These are phyloP conservation scores for Hypomontagnella submonticulosa DNA, from an alignment of 495 filamentous ascomycete species.

Conservation along the genomic window DNA sequence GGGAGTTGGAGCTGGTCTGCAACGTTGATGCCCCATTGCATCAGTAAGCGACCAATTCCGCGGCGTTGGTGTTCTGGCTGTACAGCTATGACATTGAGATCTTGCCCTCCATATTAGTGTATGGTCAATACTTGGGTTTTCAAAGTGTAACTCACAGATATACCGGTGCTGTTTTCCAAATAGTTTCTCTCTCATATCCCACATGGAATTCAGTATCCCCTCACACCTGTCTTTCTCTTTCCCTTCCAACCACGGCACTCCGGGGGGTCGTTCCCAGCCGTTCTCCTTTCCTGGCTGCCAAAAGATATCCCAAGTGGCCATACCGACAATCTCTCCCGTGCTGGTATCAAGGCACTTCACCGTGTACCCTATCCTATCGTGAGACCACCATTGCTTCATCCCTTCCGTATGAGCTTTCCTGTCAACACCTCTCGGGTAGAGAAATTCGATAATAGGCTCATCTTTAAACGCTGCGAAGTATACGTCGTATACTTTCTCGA, in stretches of 20 bases:
- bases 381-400: slow-evolving; percentile 49
- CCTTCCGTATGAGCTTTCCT: slow-evolving; percentile 50
- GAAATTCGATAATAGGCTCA: slow-evolving; percentile 46
- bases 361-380: slow-evolving; percentile 48
- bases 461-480: slow-evolving; percentile 55
- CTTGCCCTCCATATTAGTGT: slow-evolving; percentile 34
- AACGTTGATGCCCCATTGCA: slow-evolving; percentile 58
- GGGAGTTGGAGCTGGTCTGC: slow-evolving; percentile 54
- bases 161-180: slow-evolving; percentile 40
- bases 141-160: slow-evolving; percentile 47
- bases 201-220: slow-evolving; percentile 42
- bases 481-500: slow-evolving; percentile 52
- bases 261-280: slow-evolving; percentile 39
- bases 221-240: slow-evolving; percentile 48
- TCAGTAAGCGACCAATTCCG: slow-evolving; percentile 52
- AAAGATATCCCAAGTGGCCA: slow-evolving; percentile 51
- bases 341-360: slow-evolving; percentile 53
- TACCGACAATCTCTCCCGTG: slow-evolving; percentile 50
- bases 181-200: slow-evolving; percentile 48
- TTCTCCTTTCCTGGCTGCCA: slow-evolving; percentile 28
- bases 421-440: slow-evolving; percentile 50
- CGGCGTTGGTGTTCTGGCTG: slow-evolving; percentile 53
- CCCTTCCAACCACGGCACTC: slow-evolving; percentile 49
- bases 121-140: not conserved
- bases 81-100: slow-evolving; percentile 49